phyloP scores from a whole-genome alignment of 352 stramenopile species.

The Blastocystis sp. region DNA sequence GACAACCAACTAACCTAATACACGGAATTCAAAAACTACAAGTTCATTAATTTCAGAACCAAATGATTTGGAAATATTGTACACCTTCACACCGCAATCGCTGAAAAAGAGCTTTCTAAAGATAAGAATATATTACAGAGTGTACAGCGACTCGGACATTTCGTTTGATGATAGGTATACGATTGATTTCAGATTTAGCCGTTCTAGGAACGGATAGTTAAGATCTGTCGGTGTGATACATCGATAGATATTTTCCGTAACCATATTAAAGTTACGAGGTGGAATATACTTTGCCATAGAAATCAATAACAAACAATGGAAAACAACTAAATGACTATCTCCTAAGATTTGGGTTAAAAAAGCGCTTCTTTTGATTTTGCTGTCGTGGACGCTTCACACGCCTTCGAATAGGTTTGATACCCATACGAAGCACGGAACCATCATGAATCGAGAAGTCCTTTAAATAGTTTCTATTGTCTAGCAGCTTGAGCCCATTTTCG shows the following conservation, averaged over 20 bases:
- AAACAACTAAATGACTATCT: not conserved
- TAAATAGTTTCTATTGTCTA: slow-evolving; percentile 43
- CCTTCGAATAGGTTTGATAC: not conserved
- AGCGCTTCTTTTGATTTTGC: slow-evolving; percentile 29
- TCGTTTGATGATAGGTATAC: slow-evolving; percentile 82
- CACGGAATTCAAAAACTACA: slow-evolving; percentile 70
- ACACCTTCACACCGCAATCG: not conserved
- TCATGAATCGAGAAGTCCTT: slow-evolving; percentile 32
- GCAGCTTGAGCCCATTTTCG: not conserved
- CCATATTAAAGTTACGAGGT: slow-evolving; percentile 83
- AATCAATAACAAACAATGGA: not conserved
- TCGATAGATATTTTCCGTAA: slow-evolving; percentile 82
- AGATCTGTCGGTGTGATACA: slow-evolving; percentile 82
- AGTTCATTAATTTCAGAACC: slow-evolving; percentile 69
- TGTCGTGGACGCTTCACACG: not conserved
- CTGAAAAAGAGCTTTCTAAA: not conserved
- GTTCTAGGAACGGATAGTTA: slow-evolving; percentile 84
- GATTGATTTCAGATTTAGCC: slow-evolving; percentile 79
- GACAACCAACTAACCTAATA: slow-evolving; percentile 81
- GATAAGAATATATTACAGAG: not conserved
- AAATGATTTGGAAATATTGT: slow-evolving; percentile 71
- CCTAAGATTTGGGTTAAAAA: slow-evolving; percentile 30
- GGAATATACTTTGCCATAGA: slow-evolving; percentile 83
- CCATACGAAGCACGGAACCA: slow-evolving; percentile 1
- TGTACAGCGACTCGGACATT: slow-evolving; percentile 71